These are phyloP conservation scores for Talaromyces liani DNA, from an alignment of 495 filamentous ascomycete species.

Conservation along the genomic window DNA sequence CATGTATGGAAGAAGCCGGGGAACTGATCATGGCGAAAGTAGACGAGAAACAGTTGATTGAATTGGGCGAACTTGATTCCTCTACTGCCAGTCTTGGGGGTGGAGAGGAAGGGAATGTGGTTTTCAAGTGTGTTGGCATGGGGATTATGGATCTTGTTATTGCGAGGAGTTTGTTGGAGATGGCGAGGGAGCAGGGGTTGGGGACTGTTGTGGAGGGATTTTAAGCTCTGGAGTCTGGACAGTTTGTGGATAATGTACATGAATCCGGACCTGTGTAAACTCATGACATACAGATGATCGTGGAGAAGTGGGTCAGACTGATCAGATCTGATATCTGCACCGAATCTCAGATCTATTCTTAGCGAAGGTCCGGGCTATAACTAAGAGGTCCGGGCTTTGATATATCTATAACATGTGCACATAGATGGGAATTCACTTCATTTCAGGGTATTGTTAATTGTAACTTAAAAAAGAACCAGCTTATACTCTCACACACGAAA, in stretches of 20 bases:
- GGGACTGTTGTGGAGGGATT: slow-evolving; percentile 66
- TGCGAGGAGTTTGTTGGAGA: slow-evolving; percentile 62
- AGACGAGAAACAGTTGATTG: slow-evolving; percentile 59
- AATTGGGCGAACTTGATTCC: slow-evolving; percentile 71
- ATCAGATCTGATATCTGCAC: not conserved
- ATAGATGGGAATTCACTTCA: not conserved
- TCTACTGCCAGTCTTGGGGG: not conserved
- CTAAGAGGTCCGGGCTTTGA: not conserved
- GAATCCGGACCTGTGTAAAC: not conserved
- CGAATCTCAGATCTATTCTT: not conserved
- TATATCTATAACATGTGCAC: not conserved
- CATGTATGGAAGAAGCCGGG: slow-evolving; percentile 77
- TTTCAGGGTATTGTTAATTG: not conserved
- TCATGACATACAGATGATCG: not conserved
- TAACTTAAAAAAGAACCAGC: not conserved
- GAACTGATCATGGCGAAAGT: slow-evolving; percentile 77
- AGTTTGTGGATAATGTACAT: not conserved
- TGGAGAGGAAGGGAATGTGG: slow-evolving; percentile 56
- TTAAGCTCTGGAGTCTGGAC: slow-evolving; percentile 20
- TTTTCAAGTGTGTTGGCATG: slow-evolving; percentile 43
- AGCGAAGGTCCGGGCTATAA: not conserved
- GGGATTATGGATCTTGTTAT: slow-evolving; percentile 41
- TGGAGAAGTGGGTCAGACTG: not conserved
- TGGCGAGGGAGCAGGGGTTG: slow-evolving; percentile 62
- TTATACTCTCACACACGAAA: not conserved